A percentile compares a stretch with the other conserved stretches of the same genome.
Evolutionary conservation across 345 rosid genomes (phyloP).

Genomic region (Rhizophora mangle): DNA sequence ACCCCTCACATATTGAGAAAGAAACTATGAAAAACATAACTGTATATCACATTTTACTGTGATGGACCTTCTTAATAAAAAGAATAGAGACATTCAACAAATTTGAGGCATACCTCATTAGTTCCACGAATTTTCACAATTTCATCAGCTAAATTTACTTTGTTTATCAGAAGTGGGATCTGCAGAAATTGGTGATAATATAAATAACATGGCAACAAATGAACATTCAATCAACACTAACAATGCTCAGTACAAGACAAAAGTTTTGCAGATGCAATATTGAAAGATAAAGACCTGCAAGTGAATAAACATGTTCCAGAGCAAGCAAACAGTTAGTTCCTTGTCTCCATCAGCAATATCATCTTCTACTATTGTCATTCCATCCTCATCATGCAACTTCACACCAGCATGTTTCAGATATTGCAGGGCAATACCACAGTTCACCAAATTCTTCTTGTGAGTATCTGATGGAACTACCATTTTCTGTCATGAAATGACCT

Average conservation of each 20-base stretch:
- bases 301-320: constrained; percentile 87
- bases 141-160: constrained; percentile 51
- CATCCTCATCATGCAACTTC: constrained; percentile 64
- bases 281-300: constrained; percentile 57
- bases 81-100: constrained; percentile 10
- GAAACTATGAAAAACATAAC: background rate
- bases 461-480: constrained; percentile 67
- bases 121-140: constrained; percentile 46
- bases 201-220: constrained; percentile 4
- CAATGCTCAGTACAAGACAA: background rate
- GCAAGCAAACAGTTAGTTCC: constrained; percentile 73
- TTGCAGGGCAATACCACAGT: constrained; percentile 66
- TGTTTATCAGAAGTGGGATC: constrained; percentile 77
- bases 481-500: constrained; percentile 54
- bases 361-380: constrained; percentile 55
- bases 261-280: background rate
- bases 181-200: constrained; percentile 32
- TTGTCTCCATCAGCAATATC: constrained; percentile 77
- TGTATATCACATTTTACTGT: background rate
- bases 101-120: constrained; percentile 47
- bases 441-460: constrained; percentile 58
- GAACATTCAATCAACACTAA: constrained; percentile 2
- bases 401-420: constrained; percentile 65
- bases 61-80: background rate
- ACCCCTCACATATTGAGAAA: no score